phyloP scores from a whole-genome alignment of 257 asterid genomes.

The Linderniella brevidens region DNA sequence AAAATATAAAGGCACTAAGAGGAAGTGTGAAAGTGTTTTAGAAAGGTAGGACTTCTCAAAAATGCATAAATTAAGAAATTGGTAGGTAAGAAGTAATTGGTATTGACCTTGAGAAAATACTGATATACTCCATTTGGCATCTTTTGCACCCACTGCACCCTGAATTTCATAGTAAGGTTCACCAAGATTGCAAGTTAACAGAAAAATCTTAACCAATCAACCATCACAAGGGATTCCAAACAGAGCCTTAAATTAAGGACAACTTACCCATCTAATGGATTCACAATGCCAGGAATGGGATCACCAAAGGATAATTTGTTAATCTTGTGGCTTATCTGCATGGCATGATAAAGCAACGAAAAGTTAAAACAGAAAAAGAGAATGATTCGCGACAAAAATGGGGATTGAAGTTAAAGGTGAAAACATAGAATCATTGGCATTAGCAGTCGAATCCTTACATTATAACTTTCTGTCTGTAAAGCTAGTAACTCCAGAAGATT shows the following conservation, averaged over 20 bases:
- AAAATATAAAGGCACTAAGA: conserved; percentile 8
- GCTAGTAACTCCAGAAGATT: conserved; percentile 52
- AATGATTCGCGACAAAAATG: background rate
- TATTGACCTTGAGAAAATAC: conserved; percentile 70
- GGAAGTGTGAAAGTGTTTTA: background rate
- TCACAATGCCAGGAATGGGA: conserved; percentile 69
- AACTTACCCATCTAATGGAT: conserved; percentile 88
- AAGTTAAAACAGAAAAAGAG: background rate
- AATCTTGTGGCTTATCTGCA: conserved; percentile 90
- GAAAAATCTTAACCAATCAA: no score
- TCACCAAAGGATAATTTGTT: conserved; percentile 83
- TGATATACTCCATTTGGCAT: conserved; percentile 65
- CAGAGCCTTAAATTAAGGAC: conserved; percentile 7
- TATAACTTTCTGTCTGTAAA: conserved; percentile 45
- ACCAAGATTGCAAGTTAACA: no score
- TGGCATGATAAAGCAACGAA: conserved; percentile 8
- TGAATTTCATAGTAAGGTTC: conserved; percentile 11
- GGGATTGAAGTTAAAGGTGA: background rate
- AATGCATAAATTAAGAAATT: background rate
- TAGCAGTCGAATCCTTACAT: conserved; percentile 30
- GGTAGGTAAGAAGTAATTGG: background rate
- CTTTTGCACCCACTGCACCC: conserved; percentile 58
- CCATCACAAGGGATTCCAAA: no score
- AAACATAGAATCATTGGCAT: background rate
- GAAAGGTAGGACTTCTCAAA: background rate